phyloP scores from a whole-genome alignment of 140 eudicot genomes.

The Eryngium alpinum region DNA sequence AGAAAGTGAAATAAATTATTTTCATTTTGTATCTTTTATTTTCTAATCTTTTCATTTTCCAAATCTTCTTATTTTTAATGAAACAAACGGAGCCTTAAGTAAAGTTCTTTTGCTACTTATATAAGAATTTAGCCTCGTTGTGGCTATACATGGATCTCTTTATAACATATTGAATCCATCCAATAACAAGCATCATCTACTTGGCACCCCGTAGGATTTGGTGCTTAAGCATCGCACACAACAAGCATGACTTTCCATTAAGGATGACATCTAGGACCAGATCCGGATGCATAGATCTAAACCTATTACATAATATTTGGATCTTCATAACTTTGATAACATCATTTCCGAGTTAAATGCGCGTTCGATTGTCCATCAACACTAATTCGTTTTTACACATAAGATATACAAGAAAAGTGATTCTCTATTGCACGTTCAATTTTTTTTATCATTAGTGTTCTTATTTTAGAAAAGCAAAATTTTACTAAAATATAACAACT shows the following conservation, averaged over 20 bases:
- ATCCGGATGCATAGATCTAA: neutral
- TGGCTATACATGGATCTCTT: too few species aligned
- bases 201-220: neutral
- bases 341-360: neutral
- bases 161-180: too few species aligned
- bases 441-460: neutral
- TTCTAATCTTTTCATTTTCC: too few species aligned
- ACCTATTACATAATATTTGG: neutral
- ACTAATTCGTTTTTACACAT: neutral
- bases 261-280: neutral
- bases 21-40: too few species aligned
- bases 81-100: too few species aligned
- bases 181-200: neutral
- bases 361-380: neutral
- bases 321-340: neutral
- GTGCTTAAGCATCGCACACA: neutral
- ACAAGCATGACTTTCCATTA: neutral
- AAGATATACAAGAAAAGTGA: neutral
- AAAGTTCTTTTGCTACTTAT: too few species aligned
- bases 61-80: too few species aligned
- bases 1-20: too few species aligned
- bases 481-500: neutral
- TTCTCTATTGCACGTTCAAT: neutral
- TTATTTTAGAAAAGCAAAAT: neutral
- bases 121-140: too few species aligned